Evolutionary conservation across 305 asterid species (phyloP).

Genomic region (Solanum chacoense): DNA sequence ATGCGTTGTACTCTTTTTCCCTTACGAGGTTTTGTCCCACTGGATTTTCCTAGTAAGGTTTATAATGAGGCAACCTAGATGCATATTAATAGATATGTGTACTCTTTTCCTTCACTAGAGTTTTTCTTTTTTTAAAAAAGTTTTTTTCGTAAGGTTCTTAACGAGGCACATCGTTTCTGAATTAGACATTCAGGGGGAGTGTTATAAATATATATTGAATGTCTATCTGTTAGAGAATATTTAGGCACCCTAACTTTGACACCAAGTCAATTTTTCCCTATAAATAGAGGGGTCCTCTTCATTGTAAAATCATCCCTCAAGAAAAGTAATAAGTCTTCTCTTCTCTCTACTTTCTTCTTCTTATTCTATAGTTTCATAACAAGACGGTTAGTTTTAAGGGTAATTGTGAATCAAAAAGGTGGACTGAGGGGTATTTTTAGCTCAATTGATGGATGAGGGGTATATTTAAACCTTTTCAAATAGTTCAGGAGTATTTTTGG

Average conservation of each 20-base stretch:
- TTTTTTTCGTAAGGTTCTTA: neutral
- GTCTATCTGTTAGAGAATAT: neutral
- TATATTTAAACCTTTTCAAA: no score
- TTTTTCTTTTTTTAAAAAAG: no score
- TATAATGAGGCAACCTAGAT: neutral
- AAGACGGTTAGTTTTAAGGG: no score
- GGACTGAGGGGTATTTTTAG: neutral
- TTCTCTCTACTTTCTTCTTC: neutral
- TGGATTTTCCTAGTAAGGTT: neutral
- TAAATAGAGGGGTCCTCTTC: neutral
- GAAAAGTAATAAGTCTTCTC: neutral
- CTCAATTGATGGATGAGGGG: neutral
- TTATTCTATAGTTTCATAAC: neutral
- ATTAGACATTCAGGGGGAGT: neutral
- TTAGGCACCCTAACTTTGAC: neutral
- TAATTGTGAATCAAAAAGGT: no score
- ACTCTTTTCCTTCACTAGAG: neutral
- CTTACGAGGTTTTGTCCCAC: neutral
- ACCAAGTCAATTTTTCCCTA: neutral
- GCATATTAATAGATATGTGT: neutral
- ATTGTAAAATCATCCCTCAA: no score
- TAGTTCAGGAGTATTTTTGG: neutral
- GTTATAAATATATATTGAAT: neutral
- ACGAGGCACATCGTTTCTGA: neutral
- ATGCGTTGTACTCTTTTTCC: no score